Percentiles rank a stretch among this genome's conserved stretches.
Evolutionary conservation across 176 grass and related monocot genomes (phyloP).

Genomic region (Urochloa ruziziensis): DNA sequence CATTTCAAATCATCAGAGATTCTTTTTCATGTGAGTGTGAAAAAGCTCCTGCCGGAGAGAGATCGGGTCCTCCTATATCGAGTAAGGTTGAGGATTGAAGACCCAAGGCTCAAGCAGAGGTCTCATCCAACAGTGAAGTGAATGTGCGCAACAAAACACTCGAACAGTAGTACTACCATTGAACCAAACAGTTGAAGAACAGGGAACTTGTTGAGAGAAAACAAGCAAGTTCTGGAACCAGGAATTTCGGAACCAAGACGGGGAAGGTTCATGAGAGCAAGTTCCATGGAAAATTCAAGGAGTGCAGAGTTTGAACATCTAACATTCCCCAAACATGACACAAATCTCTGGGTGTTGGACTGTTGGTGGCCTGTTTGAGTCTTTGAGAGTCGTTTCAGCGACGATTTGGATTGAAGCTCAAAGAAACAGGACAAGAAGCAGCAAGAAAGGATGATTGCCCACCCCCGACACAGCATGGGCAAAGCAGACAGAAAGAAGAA

Average conservation of each 20-base stretch:
- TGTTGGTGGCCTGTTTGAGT: neutral
- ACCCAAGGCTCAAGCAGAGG: neutral
- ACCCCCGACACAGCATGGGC: neutral
- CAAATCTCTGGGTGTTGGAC: neutral
- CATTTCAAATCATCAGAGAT: constrained; percentile 36
- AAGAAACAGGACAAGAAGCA: neutral
- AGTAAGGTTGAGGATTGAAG: neutral
- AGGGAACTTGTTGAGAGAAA: neutral
- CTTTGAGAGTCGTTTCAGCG: neutral
- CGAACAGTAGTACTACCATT: neutral
- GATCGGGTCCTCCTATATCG: neutral
- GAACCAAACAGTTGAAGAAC: constrained; percentile 18
- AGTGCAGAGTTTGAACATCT: too few relatives aligned
- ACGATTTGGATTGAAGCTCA: neutral
- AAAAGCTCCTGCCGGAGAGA: constrained; percentile 6
- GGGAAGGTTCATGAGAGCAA: neutral
- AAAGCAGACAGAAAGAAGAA: neutral
- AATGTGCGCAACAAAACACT: neutral
- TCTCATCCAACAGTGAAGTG: constrained; percentile 14
- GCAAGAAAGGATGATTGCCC: neutral
- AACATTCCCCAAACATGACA: neutral
- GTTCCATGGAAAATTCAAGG: neutral
- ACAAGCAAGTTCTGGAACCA: neutral
- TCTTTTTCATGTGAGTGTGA: neutral
- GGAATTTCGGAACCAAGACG: neutral